A percentile compares a stretch with the other conserved stretches of the same genome.
These are phyloP conservation scores for Pythium dissimile DNA, from an alignment of 352 stramenopile genomes.

Conservation along the genomic window DNA sequence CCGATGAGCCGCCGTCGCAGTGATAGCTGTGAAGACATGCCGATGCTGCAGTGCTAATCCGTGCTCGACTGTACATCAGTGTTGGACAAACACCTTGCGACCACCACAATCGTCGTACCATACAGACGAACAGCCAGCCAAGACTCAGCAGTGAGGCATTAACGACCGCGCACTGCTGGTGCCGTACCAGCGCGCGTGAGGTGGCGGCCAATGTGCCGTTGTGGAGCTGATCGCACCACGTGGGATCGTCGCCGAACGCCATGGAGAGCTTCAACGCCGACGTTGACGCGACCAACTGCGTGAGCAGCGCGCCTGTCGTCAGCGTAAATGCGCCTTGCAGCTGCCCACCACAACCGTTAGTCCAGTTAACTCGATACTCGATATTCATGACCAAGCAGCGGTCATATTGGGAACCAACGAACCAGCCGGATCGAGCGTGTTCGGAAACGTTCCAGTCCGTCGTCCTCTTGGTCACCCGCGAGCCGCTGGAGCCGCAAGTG, in stretches of 20 bases:
- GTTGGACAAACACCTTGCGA: too few species aligned
- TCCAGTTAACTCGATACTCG: too few species aligned
- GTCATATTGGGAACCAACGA: background rate
- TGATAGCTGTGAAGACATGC: constrained; percentile 17
- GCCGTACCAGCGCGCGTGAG: background rate
- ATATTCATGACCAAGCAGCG: too few species aligned
- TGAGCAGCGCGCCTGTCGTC: constrained; percentile 28
- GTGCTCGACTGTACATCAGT: too few species aligned
- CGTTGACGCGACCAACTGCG: constrained; percentile 40
- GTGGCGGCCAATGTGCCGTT: background rate
- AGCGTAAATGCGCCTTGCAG: constrained; percentile 28
- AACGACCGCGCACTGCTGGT: constrained; percentile 22
- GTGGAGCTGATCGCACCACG: constrained; percentile 27
- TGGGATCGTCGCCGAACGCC: constrained; percentile 28
- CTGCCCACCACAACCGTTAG: constrained; percentile 13
- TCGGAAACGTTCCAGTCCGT: background rate
- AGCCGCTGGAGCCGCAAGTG: constrained; percentile 16
- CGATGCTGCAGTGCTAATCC: constrained; percentile 25
- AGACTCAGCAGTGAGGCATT: constrained; percentile 41
- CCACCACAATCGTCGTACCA: constrained; percentile 30
- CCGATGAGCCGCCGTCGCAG: constrained; percentile 8
- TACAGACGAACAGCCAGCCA: constrained; percentile 49
- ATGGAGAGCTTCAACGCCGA: constrained; percentile 39
- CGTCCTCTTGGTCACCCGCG: constrained; percentile 5
- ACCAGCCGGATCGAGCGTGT: constrained; percentile 27